Base-by-base conservation (phyloP, 257 asterid genomes). In the Gentiana dahurica region DNA sequence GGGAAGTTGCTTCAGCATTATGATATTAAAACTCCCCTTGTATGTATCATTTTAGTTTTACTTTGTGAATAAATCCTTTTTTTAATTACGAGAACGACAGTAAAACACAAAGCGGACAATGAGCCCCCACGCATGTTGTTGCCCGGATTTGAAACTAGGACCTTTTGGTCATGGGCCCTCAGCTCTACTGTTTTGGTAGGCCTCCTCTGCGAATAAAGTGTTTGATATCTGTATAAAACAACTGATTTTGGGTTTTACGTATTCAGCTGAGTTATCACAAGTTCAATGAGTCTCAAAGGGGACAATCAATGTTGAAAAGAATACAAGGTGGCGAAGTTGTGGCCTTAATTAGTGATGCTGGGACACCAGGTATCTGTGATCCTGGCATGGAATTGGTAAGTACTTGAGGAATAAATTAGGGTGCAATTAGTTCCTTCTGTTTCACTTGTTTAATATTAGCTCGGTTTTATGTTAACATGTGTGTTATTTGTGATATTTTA, bases 261-360 rank as follows among this genome's bases (percentile, higher is more conserved):
- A 74, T 78, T 73, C 93, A 91, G 98, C 79, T 91, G 72, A 91
- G 95, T 70, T 91, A 87, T 81, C 96, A 87, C 80, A 85, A 85
- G 63, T 91, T 91, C 77, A 91, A 91, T 50, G 98, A 91, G 66
- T 73, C 84, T 71, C 93, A 77, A 74, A 68, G 97, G 63, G 98
- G 77, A 73, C 90, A 79, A 67, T 74, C 68, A 15, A 95, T 83
- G 55, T 67, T 91, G 63, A 83, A 63, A 63, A 80, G 87, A 77
- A 62, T 91, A 68, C 81, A 68, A 53, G 71, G 73, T 39, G 97
- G 94, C 43, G 95, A 92, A 68, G 74, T 87, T 51, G 86, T 87
- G 62, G 95, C 98, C n/a, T 66, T 87, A 58, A 83, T 91, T 57
- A 83, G 94, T 59, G 98, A 91, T 77, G 98, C 97, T 34, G 98